Evolutionary conservation across 1,284 basidiomycete species (phyloP).

Genomic region (Clitocybe nebularis): DNA sequence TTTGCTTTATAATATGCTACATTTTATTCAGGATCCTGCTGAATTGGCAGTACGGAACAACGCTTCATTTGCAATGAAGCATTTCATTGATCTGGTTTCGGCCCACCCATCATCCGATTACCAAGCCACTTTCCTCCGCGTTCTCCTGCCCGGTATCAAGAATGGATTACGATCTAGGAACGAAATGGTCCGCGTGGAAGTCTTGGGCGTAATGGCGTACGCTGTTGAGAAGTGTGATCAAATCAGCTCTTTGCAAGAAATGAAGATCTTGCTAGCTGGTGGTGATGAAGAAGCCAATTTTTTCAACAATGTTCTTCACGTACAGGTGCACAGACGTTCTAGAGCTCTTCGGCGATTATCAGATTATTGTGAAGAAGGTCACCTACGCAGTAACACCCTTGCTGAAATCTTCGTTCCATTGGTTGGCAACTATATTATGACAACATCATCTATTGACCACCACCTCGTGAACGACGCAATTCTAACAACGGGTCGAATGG

Average conservation of each 20-base stretch:
- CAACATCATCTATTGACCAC: constrained; percentile 77
- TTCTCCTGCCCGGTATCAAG: constrained; percentile 82
- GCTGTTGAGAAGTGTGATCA: constrained; percentile 66
- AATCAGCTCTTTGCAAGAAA: constrained; percentile 69
- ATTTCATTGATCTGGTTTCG: constrained; percentile 69
- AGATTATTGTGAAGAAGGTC: constrained; percentile 73
- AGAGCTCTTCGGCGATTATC: constrained; percentile 85
- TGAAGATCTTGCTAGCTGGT: constrained; percentile 78
- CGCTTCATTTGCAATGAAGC: constrained; percentile 73
- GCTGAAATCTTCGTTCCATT: constrained; percentile 87
- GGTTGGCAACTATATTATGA: constrained; percentile 77
- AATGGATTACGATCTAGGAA: constrained; percentile 76
- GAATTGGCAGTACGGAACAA: constrained; percentile 88
- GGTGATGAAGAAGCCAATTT: constrained; percentile 96
- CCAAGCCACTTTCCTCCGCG: constrained; percentile 57
- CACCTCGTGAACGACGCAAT: constrained; percentile 93
- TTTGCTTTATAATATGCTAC: constrained; percentile 80
- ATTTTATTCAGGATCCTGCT: constrained; percentile 86
- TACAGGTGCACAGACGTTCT: constrained; percentile 89
- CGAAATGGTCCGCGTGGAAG: constrained; percentile 88
- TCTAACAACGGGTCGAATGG: constrained; percentile 69
- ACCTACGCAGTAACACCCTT: constrained; percentile 71
- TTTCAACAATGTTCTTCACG: constrained; percentile 95
- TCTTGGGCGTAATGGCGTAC: constrained; percentile 78
- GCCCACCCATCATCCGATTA: constrained; percentile 35